Base-by-base conservation (phyloP, 2,329 filamentous ascomycete species). In the Talaromyces sp. region DNA sequence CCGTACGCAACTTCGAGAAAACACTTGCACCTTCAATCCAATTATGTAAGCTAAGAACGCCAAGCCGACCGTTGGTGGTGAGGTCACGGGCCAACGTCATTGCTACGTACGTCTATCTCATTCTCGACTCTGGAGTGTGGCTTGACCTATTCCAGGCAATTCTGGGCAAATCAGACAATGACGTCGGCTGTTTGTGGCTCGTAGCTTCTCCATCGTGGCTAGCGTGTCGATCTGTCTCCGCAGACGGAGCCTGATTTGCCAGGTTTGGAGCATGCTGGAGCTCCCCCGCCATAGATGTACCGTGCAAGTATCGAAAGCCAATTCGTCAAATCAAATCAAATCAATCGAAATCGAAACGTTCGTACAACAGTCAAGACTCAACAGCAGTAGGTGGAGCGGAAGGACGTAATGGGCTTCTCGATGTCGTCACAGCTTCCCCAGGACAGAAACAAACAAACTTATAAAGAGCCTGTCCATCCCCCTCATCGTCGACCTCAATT, bases 351-450 rank as follows among this genome's bases (percentile, higher is more conserved):
- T 39, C 35, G 35, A 11, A 11, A 33, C 19, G 15, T n/a, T 10
- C 5, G 45, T 28, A 28, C 25, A 28, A 28, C 25, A n/a, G n/a
- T n/a, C n/a, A n/a, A n/a, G n/a, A n/a, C 25, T 28, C 25, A 28
- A n/a, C n/a, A n/a, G n/a, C n/a, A n/a, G n/a, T n/a, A n/a, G n/a
- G 53, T 55, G 53, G 53, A 33, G 31, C 28, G 19, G 21, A 25
- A 5, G 53, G 31, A 46, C 53, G 53, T 55, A 55, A 55, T 55
- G 53, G n/a, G 40, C 21, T 55, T 43, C 19, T 36, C 19, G 19
- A 55, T 55, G 53, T 55, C 53, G 53, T 55, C 53, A 55, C 53
- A 54, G 39, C 52, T 43, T 31, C 36, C 37, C 28, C 37, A 21
- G 39, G 25, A 28, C 21, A 31, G 5, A 53, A 53, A 25, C 51